Evolutionary conservation across 208 protist genomes (phyloP).

Genomic region (Leishmania tarentolae): DNA sequence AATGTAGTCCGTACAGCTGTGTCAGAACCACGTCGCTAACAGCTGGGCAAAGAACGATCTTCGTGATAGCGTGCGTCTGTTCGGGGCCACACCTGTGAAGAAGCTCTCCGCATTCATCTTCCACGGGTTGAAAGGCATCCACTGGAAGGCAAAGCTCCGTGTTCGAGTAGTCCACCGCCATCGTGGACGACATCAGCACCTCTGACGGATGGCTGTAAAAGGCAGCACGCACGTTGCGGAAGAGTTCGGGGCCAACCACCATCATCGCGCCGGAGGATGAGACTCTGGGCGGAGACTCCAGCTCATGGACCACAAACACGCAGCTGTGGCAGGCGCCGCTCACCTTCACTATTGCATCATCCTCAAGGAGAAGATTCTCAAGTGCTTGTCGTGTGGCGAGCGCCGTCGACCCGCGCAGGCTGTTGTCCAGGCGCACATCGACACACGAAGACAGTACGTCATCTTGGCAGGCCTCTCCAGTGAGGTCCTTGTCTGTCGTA

Average conservation of each 20-base stretch:
- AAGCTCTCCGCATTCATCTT: conserved; percentile 30
- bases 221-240: conserved; percentile 70
- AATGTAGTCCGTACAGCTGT: conserved; percentile 57
- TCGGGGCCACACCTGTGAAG: not conserved
- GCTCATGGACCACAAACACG: conserved; percentile 34
- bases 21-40: conserved; percentile 51
- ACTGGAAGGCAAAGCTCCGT: conserved; percentile 21
- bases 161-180: conserved; percentile 22
- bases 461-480: not conserved
- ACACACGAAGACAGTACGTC: conserved; percentile 7
- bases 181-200: not conserved
- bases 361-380: conserved; percentile 36
- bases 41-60: conserved; percentile 46
- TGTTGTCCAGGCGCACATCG: conserved; percentile 40
- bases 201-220: conserved; percentile 20
- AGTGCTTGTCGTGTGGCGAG: conserved; percentile 23
- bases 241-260: conserved; percentile 46
- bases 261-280: conserved; percentile 1
- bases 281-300: not conserved
- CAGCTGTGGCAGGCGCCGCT: conserved; percentile 38
- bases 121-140: conserved; percentile 30
- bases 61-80: conserved; percentile 7
- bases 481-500: not conserved
- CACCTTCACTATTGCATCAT: conserved; percentile 38
- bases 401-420: conserved; percentile 34